phyloP scores from a whole-genome alignment of 192 early-diverging fungal genomes.

The Coemansia sp. region DNA sequence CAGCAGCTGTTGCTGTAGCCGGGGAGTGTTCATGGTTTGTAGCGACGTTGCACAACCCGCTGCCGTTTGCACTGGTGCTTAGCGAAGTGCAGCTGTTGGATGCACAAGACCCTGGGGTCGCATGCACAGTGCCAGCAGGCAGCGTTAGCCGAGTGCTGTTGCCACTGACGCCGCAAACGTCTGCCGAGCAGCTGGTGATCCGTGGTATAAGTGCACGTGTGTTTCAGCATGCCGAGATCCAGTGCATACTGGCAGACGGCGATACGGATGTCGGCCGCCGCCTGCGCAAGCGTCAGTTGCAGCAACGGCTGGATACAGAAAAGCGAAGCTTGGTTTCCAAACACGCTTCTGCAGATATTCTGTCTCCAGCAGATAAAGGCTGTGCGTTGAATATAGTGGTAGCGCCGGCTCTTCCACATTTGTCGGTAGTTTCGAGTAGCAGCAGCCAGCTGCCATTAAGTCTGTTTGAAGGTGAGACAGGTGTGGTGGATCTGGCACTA shows the following conservation, averaged over 20 bases:
- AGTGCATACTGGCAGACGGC: constrained; percentile 31
- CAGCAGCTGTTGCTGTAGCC: constrained; percentile 23
- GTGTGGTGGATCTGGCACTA: constrained; percentile 18
- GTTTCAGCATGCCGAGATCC: constrained; percentile 30
- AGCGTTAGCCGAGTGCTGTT: constrained; percentile 28
- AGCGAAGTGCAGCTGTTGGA: constrained; percentile 17
- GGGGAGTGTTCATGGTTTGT: constrained; percentile 32
- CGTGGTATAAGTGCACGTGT: constrained; percentile 21
- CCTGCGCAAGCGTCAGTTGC: constrained; percentile 16
- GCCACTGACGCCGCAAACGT: constrained; percentile 10
- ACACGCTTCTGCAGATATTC: background rate
- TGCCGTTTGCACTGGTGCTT: constrained; percentile 43
- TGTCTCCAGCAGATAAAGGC: constrained; percentile 30
- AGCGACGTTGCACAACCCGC: constrained; percentile 42
- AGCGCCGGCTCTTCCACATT: constrained; percentile 23
- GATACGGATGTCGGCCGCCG: constrained; percentile 16
- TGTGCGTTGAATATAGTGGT: constrained; percentile 19
- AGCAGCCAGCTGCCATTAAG: constrained; percentile 21
- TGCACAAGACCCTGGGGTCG: background rate
- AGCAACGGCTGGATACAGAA: constrained; percentile 37
- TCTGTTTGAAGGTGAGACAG: constrained; percentile 42
- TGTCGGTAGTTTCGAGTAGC: constrained; percentile 18
- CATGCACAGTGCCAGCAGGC: constrained; percentile 25
- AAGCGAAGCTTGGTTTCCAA: constrained; percentile 21
- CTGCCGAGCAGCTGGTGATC: constrained; percentile 24